Base-by-base conservation (phyloP, 1,284 basidiomycete species). In the Apiotrichum akiyoshidainum region DNA sequence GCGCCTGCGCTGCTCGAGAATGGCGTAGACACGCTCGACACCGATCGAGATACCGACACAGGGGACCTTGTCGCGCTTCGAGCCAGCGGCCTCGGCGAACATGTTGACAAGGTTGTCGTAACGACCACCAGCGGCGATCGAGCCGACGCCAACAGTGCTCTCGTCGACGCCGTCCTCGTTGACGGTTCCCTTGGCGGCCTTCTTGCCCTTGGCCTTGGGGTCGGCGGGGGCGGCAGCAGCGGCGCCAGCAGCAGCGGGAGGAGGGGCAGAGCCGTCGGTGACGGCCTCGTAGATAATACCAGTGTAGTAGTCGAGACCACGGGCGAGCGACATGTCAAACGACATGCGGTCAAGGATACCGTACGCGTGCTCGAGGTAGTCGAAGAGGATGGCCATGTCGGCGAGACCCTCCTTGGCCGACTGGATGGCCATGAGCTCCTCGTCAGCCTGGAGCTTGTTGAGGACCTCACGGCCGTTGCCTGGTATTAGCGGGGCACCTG, bases 251-350 rank as follows among this genome's bases (percentile, higher is more conserved):
- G 83, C 81, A 80, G 90, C 85, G 10, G 86, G 85, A 1, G 95
- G 92, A 1, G 95, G 93, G 0, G 94, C 93, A 11, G 93, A 97
- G 1, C 87, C 90, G 69, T 91, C 91, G 26, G 92, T 90, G 68
- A 93, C 85, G 44, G 92, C 96, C 79, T 99, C 96, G 81, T 97
- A 98, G 75, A 99, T 99, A 71, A 99, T 87, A 42, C 96, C 95
- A 1, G 95, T 99, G 80, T 99, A 98, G 80, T 99, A 99, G 78
- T 99, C 96, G 40, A 99, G 84, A 26, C 95, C 95, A 39, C 96
- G 87, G 10, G 96, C 96, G 22, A 99, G 85, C 10, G 92, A 95
- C 68, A 99, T 85, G 78, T 99, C 95, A 74, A 99, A 98, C 10
- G 91, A 94, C 72, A 98, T 85, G 80, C 86, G 88, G 73, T 88